phyloP scores from a whole-genome alignment of 495 filamentous ascomycete species.

The Aspergillus saccharolyticus region DNA sequence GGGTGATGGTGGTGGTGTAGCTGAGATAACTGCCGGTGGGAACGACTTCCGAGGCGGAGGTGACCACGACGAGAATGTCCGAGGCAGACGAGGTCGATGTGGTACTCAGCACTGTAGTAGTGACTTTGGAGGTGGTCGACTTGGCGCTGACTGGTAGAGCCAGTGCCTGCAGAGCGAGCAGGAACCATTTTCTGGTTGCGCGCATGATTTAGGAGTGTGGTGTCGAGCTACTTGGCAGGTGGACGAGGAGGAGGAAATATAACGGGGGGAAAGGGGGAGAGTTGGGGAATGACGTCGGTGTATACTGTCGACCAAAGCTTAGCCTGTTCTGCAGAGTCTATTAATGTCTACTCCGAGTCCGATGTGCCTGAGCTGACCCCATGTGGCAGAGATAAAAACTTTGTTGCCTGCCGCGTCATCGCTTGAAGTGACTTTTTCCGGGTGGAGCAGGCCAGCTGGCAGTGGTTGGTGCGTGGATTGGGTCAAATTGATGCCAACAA shows the following conservation, averaged over 20 bases:
- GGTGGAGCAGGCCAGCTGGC: neutral
- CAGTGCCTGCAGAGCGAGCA: neutral
- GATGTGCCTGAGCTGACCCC: neutral
- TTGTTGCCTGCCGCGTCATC: neutral
- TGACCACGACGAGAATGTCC: neutral
- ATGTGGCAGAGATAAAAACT: neutral
- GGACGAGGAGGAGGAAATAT: too few relatives aligned
- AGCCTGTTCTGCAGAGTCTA: too few relatives aligned
- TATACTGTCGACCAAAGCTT: neutral
- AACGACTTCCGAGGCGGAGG: neutral
- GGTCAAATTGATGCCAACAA: too few relatives aligned
- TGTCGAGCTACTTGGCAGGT: neutral
- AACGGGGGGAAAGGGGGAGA: neutral
- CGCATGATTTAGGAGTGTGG: neutral
- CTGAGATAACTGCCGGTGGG: constrained; percentile 2
- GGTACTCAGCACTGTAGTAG: neutral
- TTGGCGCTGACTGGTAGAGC: neutral
- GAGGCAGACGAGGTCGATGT: neutral
- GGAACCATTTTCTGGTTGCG: neutral
- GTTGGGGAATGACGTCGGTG: neutral
- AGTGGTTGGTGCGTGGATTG: too few relatives aligned
- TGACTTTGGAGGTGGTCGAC: neutral
- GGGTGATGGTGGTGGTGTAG: constrained; percentile 8
- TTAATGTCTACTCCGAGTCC: too few relatives aligned
- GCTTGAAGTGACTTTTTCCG: neutral